phyloP scores from a whole-genome alignment of 1,139 yeast species.

The Geotrichum restrictum region DNA sequence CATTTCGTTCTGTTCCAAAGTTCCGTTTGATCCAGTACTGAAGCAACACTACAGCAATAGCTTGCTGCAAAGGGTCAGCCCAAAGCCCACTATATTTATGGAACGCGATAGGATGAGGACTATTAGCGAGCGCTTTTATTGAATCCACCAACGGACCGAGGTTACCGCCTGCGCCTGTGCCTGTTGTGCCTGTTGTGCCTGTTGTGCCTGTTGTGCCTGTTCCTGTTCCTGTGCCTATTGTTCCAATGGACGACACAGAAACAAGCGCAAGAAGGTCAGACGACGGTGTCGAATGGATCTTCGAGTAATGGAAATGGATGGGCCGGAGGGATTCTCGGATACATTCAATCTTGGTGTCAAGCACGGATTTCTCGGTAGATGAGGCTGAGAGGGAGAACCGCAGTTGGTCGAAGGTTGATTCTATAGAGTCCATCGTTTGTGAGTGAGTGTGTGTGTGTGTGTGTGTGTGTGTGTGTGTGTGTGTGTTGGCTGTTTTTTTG shows the following conservation, averaged over 20 bases:
- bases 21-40: constrained; percentile 26
- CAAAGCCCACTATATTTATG: constrained; percentile 31
- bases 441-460: no score
- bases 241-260: no score
- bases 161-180: background rate
- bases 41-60: constrained; percentile 24
- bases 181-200: no score
- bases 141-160: constrained; percentile 10
- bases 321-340: constrained; percentile 11
- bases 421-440: background rate
- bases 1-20: background rate
- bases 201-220: no score
- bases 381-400: background rate
- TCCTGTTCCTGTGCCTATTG: no score
- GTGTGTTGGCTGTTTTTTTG: no score
- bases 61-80: constrained; percentile 29
- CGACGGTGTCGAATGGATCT: constrained; percentile 23
- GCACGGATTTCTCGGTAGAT: background rate
- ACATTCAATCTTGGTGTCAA: constrained; percentile 3
- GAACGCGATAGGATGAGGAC: constrained; percentile 25
- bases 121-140: constrained; percentile 16
- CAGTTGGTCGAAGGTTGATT: constrained; percentile 8
- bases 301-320: constrained; percentile 8
- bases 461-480: no score
- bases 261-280: constrained; percentile 7